phyloP scores from a whole-genome alignment of 108 stramenopile species.

The Pseudonitzschia multiseries region DNA sequence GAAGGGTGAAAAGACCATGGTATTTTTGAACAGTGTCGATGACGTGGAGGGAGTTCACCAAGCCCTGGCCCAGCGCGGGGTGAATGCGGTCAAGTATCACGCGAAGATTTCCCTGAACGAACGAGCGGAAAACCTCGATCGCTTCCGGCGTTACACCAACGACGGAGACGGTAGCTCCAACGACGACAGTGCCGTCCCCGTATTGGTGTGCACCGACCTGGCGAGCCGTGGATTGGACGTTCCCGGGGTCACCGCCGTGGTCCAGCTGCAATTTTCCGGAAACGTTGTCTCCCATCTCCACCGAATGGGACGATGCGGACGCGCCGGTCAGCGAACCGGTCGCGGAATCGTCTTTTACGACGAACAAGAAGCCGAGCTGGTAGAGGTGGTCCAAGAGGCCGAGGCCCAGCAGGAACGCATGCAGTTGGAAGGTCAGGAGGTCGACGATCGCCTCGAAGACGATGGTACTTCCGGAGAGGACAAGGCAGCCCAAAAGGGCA shows the following conservation, averaged over 20 bases:
- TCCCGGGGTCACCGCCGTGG: conserved; percentile 93
- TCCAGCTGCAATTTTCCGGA: conserved; percentile 95
- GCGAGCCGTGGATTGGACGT: conserved; percentile 97
- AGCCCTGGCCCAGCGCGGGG: conserved; percentile 72
- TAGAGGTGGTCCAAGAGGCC: conserved; percentile 73
- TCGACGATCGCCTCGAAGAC: conserved; percentile 38
- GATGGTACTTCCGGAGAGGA: conserved; percentile 40
- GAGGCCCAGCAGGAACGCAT: conserved; percentile 78
- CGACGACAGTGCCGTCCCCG: conserved; percentile 64
- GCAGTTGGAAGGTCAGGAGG: conserved; percentile 59
- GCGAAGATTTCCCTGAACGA: conserved; percentile 76
- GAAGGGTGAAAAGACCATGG: conserved; percentile 83
- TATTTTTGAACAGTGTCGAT: conserved; percentile 84
- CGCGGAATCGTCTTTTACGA: conserved; percentile 92
- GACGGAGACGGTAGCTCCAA: no score
- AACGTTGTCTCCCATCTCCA: conserved; percentile 97
- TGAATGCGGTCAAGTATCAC: conserved; percentile 82
- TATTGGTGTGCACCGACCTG: conserved; percentile 96
- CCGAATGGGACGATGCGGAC: conserved; percentile 96
- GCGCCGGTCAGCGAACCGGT: conserved; percentile 92
- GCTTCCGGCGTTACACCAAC: conserved; percentile 63
- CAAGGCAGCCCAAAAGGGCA: conserved; percentile 42
- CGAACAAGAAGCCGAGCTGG: conserved; percentile 61
- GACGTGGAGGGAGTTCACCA: conserved; percentile 80
- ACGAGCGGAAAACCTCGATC: conserved; percentile 79